Conservation (phyloP, 2,329 filamentous ascomycete genomes). For the Colletotrichum liaoningense region DNA sequence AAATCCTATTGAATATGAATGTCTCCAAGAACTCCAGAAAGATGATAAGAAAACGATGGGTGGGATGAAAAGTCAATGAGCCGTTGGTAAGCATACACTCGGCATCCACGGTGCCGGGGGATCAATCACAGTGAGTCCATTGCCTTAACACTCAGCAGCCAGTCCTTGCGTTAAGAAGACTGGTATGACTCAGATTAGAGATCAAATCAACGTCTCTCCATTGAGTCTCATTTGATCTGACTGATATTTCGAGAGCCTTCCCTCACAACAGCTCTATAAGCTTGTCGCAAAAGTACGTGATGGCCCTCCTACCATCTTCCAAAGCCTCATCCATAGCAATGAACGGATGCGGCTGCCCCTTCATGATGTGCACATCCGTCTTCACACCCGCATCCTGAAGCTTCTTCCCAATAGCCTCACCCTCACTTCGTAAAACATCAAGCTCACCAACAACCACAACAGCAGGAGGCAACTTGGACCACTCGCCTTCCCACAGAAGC, state of each 20-base stretch:
- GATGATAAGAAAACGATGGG: too few relatives aligned
- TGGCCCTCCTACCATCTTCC: slow-evolving; percentile 61
- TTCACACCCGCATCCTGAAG: slow-evolving; percentile 57
- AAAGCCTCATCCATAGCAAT: slow-evolving; percentile 67
- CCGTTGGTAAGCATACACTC: too few relatives aligned
- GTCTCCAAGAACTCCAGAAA: too few relatives aligned
- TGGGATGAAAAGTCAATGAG: too few relatives aligned
- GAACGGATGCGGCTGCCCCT: slow-evolving; percentile 69
- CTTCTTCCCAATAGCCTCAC: slow-evolving; percentile 61
- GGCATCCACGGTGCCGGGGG: too few relatives aligned
- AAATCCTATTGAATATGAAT: too few relatives aligned
- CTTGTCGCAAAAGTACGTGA: slow-evolving; percentile 54
- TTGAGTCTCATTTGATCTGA: neutral
- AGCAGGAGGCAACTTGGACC: slow-evolving; percentile 61
- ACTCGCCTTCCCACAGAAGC: slow-evolving; percentile 61
- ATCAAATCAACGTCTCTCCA: accelerated
- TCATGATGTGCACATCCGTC: slow-evolving; percentile 61
- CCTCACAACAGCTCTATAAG: neutral
- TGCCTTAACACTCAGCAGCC: too few relatives aligned
- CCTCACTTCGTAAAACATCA: slow-evolving; percentile 67
- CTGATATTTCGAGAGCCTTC: neutral
- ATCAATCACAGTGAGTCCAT: too few relatives aligned
- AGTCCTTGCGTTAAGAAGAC: too few relatives aligned
- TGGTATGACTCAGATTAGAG: neutral
- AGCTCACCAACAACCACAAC: slow-evolving; percentile 65